Conservation (phyloP, 2,329 filamentous ascomycete genomes). For the Intubia oerlemansii region DNA sequence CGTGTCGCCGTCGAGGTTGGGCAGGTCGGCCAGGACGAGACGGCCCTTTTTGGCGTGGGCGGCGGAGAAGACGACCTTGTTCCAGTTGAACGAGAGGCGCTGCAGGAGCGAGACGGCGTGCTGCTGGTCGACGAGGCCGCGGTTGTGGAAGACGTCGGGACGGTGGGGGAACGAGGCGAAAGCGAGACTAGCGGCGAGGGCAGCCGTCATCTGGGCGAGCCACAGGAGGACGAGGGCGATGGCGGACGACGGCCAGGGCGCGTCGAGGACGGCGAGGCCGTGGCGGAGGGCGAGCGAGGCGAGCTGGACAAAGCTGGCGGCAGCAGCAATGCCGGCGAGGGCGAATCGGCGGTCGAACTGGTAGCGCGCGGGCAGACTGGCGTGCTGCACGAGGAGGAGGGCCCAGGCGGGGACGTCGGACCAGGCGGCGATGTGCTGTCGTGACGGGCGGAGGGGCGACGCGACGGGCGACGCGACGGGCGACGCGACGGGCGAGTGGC, state of each 20-base stretch:
- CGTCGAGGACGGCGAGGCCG: conserved; percentile 10
- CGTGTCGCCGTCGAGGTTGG: conserved; percentile 12
- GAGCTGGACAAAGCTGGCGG: conserved; percentile 10
- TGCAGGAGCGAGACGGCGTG: conserved; percentile 13
- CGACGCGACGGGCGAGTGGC: no score
- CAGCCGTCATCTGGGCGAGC: conserved; percentile 10
- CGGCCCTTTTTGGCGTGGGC: conserved; percentile 11
- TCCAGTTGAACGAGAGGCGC: conserved; percentile 14
- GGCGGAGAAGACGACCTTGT: conserved; percentile 12
- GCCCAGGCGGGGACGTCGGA: conserved; percentile 10
- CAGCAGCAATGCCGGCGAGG: conserved; percentile 10
- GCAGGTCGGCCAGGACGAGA: conserved; percentile 14
- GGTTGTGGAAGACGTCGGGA: conserved; percentile 13
- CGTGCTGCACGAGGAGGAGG: conserved; percentile 11
- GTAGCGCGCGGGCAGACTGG: conserved; percentile 10
- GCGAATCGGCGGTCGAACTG: conserved; percentile 11
- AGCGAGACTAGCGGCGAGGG: conserved; percentile 8
- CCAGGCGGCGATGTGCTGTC: conserved; percentile 8
- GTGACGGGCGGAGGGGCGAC: no score
- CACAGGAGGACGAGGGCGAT: conserved; percentile 9
- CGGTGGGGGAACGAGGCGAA: conserved; percentile 14
- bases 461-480: background rate
- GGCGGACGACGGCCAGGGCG: conserved; percentile 5
- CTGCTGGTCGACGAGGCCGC: conserved; percentile 15
- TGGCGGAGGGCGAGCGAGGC: conserved; percentile 10